Base-by-base conservation (phyloP, 345 rosid species). In the Melaleuca alternifolia region DNA sequence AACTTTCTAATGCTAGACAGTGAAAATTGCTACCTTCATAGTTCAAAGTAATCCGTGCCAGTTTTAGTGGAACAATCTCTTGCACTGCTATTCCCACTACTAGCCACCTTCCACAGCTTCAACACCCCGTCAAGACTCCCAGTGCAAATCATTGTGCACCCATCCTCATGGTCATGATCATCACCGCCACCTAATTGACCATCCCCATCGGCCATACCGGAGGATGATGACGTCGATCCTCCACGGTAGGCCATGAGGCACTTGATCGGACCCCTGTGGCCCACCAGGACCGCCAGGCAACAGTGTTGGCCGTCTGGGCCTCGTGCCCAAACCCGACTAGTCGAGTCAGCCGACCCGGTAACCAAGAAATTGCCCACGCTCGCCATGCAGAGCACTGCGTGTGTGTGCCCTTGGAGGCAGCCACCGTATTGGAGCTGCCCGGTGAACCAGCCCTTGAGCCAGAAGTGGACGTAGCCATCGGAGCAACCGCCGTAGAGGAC, bases 71-170 rank as follows among this genome's bases (percentile, higher is more conserved):
- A 21, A 30, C 37, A 46, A 82, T 21, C 41, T 10, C 57, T 82
- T 28, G 30, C 75, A 0, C 46, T 7, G 75, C 54, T 20, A 14
- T 56, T 84, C 41, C 12, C 14, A 33, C 53, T 0, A 52, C 82
- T 50, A 28, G 85, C 86, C 51, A 90, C 92, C 0, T 92, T 88
- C 94, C 93, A 93, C 48, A 91, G 65, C 88, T 93, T 93, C 18
- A 92, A 87, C 37, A 89, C 95, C 15, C 93, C 93, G 50, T 93
- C 95, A 44, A 93, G 93, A 83, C 95, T 92, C 2, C 93, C 94
- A 1, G 88, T 90, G 87, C 91, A 92, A 24, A 93, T 86, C n/a
- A 65, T 16, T 15, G 91, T 88, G 90, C 92, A 85, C 16, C 89
- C 91, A 37, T 89, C 92, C 41, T 92, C 92, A 52, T 85, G 52